Evolutionary conservation across 805 yeast species (phyloP).

Genomic region (Starmerella asiatica): DNA sequence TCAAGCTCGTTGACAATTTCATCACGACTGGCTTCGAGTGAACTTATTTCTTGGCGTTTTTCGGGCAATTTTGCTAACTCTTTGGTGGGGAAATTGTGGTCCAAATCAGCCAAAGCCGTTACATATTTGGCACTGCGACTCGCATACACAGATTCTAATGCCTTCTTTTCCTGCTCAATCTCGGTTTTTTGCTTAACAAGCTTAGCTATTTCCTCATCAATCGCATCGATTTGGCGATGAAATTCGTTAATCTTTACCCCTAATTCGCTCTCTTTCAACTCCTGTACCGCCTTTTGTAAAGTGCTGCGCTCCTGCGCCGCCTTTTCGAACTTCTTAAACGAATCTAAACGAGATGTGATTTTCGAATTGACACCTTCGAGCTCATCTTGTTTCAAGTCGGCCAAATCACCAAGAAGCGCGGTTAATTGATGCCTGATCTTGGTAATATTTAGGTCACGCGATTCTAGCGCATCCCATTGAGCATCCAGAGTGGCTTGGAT

Average conservation of each 20-base stretch:
- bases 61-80: slow-evolving; percentile 7
- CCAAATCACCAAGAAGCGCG: slow-evolving; percentile 8
- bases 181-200: slow-evolving; percentile 11
- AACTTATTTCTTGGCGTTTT: neutral
- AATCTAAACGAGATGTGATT: neutral
- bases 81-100: neutral
- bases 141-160: slow-evolving; percentile 7
- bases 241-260: slow-evolving; percentile 7
- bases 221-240: slow-evolving; percentile 3
- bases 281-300: slow-evolving; percentile 6
- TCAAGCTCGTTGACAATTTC: slow-evolving; percentile 8
- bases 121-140: slow-evolving; percentile 11
- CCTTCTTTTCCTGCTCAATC: slow-evolving; percentile 8
- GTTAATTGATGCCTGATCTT: slow-evolving; percentile 7
- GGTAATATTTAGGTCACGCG: slow-evolving; percentile 11
- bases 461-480: slow-evolving; percentile 20
- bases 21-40: neutral
- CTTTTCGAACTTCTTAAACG: neutral
- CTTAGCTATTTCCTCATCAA: slow-evolving; percentile 17
- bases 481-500: slow-evolving; percentile 16
- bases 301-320: slow-evolving; percentile 7
- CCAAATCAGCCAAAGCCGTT: slow-evolving; percentile 7
- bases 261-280: slow-evolving; percentile 9
- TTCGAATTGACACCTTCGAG: neutral
- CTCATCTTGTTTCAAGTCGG: slow-evolving; percentile 2